Conservation (phyloP, 2,329 filamentous ascomycete species). For the Alternaria ethzedia region DNA sequence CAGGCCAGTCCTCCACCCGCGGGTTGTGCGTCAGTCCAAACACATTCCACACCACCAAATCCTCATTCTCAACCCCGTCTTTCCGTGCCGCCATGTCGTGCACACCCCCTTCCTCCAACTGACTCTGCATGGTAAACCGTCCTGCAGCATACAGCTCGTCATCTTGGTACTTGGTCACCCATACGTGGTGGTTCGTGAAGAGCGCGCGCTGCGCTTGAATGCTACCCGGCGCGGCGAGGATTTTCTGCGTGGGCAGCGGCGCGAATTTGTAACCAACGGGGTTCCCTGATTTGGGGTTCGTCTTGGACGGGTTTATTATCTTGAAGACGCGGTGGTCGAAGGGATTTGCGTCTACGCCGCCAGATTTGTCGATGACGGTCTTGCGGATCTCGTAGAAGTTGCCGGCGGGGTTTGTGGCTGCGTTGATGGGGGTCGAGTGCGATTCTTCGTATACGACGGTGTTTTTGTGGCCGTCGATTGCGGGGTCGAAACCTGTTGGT, state of each 20-base stretch:
- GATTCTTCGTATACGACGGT: conserved; percentile 63
- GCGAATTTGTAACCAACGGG: conserved; percentile 58
- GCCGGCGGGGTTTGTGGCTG: conserved; percentile 65
- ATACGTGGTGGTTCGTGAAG: conserved; percentile 60
- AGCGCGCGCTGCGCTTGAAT: conserved; percentile 55
- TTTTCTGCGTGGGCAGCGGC: conserved; percentile 56
- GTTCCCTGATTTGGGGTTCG: conserved; percentile 55
- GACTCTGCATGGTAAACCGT: conserved; percentile 55
- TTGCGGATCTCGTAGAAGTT: conserved; percentile 66
- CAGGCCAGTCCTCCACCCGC: conserved; percentile 58
- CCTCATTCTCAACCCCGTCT: conserved; percentile 52
- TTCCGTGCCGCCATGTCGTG: conserved; percentile 52
- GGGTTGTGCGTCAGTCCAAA: conserved; percentile 62
- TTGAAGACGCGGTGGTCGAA: conserved; percentile 62
- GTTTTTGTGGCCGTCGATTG: conserved; percentile 64
- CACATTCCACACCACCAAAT: conserved; percentile 59
- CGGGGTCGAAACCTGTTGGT: conserved; percentile 65
- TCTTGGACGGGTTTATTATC: conserved; percentile 57
- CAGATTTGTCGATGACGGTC: conserved; percentile 54
- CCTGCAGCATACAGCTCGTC: conserved; percentile 60
- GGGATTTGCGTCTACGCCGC: conserved; percentile 62
- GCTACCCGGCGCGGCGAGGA: conserved; percentile 55
- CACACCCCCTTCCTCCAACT: conserved; percentile 53
- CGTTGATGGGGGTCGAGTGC: conserved; percentile 56
- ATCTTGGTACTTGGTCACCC: conserved; percentile 61